phyloP scores from a whole-genome alignment of 192 early-diverging fungal genomes.

The Podila horticola region DNA sequence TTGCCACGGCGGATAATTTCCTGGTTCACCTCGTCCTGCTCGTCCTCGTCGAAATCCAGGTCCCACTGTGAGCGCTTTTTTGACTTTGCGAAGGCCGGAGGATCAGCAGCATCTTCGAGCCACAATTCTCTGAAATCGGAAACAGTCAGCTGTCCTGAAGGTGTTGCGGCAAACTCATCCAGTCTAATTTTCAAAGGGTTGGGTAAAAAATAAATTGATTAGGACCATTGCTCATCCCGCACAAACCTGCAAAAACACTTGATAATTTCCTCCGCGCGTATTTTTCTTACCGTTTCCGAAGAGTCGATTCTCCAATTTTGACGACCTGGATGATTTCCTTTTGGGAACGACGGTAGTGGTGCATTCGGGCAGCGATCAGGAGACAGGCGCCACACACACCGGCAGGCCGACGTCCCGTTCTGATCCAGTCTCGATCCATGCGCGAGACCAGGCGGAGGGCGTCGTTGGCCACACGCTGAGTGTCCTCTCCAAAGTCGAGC shows the following conservation, averaged over 20 bases:
- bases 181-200: constrained; percentile 56
- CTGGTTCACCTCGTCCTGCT: constrained; percentile 35
- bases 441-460: constrained; percentile 85
- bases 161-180: constrained; percentile 84
- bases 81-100: constrained; percentile 80
- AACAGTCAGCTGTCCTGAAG: constrained; percentile 78
- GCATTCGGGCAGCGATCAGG: constrained; percentile 90
- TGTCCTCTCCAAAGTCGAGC: constrained; percentile 93
- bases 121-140: constrained; percentile 84
- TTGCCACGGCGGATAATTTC: constrained; percentile 40
- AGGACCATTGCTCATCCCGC: neutral
- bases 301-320: constrained; percentile 89
- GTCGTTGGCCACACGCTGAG: constrained; percentile 77
- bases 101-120: constrained; percentile 85
- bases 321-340: constrained; percentile 89
- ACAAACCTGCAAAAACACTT: neutral
- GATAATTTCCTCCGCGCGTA: too few species aligned
- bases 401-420: constrained; percentile 86
- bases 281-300: constrained; percentile 71
- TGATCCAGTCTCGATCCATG: constrained; percentile 97
- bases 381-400: constrained; percentile 96
- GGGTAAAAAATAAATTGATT: neutral
- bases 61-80: constrained; percentile 58
- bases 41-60: constrained; percentile 26
- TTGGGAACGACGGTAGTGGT: constrained; percentile 85